Base-by-base conservation (phyloP, 352 stramenopile species). In the Phytophthora hibernalis region DNA sequence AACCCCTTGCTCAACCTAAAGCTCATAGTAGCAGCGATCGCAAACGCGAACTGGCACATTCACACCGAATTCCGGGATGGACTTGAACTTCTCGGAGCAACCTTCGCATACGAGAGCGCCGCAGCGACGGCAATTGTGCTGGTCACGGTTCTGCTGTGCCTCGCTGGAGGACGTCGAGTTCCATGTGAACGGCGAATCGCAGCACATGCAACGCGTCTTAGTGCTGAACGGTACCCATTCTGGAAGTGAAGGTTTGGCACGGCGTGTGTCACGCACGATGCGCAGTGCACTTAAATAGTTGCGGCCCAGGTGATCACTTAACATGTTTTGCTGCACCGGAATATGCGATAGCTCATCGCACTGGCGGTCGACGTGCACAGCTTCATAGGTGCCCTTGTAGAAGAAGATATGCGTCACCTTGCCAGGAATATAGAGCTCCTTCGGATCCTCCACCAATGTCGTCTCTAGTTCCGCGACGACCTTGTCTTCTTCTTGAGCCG, bases 151-250 rank as follows among this genome's bases (percentile, higher is more conserved):
- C 53, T 92, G 82, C 66, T 97, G 91, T 2, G 91, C 89, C 51
- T 97, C 87, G 51, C 87, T 96, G 20, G 76, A 89, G n/a, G 87
- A 95, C 53, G 88, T 96, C 65, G 86, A 94, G 63, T 95, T 95
- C 89, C 89, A 96, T 45, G 89, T 96, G 62, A 96, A 96, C 18
- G 87, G 86, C 20, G 80, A 87, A 63, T 95, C 87, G 63, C 89
- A 96, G 73, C 85, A 94, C 89, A 94, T 92, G 72, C 88, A 96
- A 13, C 85, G 83, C 26, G 85, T 92, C 67, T 93, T 91, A 3
- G 86, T 95, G 54, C 85, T 86, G 47, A 92, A 96, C 16, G 83
- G 75, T 7, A 92, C 69, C 88, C 88, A 96, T 52, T 88, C 77
- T 0, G 86, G 86, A 0, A 93, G 65, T 8, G 18, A 43, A 11